These are phyloP conservation scores for Leishmania amazonensis DNA, from an alignment of 208 protist species.

Conservation along the genomic window DNA sequence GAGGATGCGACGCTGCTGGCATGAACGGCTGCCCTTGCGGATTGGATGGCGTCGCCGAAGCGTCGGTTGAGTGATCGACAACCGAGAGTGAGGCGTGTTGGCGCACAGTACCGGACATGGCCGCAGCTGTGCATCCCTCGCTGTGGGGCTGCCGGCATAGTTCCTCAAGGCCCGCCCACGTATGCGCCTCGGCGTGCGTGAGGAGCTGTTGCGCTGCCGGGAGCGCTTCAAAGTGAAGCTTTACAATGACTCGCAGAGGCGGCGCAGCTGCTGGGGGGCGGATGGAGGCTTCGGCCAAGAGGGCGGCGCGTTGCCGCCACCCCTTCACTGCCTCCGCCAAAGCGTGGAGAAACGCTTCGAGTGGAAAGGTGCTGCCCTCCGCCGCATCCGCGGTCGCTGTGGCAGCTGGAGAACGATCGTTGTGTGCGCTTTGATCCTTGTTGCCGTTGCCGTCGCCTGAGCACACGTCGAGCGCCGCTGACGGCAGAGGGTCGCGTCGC, in stretches of 20 bases:
- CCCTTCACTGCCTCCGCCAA: conserved; percentile 18
- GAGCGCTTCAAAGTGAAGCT: conserved; percentile 53
- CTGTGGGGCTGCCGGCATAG: conserved; percentile 1
- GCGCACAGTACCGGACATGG: background rate
- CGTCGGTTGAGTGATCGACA: background rate
- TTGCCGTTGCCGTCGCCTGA: background rate
- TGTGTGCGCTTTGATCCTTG: background rate
- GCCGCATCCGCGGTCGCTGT: background rate
- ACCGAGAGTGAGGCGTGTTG: conserved; percentile 4
- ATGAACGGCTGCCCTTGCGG: background rate
- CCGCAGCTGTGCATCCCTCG: background rate
- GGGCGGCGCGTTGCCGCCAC: background rate
- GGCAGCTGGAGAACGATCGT: background rate
- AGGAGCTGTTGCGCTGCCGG: conserved; percentile 30
- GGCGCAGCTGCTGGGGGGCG: background rate
- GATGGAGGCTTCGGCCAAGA: background rate
- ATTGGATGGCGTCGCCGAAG: background rate
- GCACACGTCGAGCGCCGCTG: background rate
- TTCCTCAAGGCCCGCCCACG: conserved; percentile 8
- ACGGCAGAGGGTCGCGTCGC: conserved; percentile 35
- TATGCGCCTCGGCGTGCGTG: background rate
- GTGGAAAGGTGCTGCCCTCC: background rate
- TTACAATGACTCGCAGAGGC: conserved; percentile 36
- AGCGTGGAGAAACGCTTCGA: conserved; percentile 12
- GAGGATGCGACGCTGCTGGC: background rate